Conservation (phyloP, 2,329 filamentous ascomycete species). For the Trichophyton verrucosum region DNA sequence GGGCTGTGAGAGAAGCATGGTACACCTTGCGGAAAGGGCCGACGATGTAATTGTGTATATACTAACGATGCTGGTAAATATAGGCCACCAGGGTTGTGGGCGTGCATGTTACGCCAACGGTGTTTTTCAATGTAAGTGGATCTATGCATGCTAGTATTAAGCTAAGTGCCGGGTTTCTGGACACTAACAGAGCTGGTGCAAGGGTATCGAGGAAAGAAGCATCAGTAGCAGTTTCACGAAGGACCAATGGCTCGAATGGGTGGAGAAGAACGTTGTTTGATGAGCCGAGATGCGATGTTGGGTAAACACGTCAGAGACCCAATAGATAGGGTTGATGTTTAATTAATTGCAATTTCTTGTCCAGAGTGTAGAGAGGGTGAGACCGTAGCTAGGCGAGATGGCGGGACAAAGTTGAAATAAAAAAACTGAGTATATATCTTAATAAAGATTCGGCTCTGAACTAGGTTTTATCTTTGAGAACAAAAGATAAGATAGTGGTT, state of each 20-base stretch:
- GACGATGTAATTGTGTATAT: not conserved
- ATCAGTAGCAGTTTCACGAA: conserved; percentile 67
- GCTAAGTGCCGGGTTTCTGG: not conserved
- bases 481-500: not conserved
- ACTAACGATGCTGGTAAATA: not conserved
- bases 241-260: conserved; percentile 77
- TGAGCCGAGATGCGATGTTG: not conserved
- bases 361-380: not conserved
- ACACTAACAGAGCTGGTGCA: conserved; percentile 15
- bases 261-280: conserved; percentile 40
- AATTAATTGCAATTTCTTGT: not conserved
- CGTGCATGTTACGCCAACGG: conserved; percentile 83
- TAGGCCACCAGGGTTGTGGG: conserved; percentile 56
- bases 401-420: not conserved
- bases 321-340: not conserved
- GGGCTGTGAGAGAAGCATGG: not conserved
- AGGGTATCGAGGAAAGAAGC: conserved; percentile 60
- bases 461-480: not conserved
- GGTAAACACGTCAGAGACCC: not conserved
- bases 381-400: not conserved
- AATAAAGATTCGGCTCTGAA: not conserved
- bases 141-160: not conserved
- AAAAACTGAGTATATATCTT: not conserved
- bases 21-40: not conserved
- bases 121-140: conserved; percentile 57